Conservation (phyloP, 225 moss, liverwort and hornwort species). For the Bryoerythrophyllum caledonicum region DNA sequence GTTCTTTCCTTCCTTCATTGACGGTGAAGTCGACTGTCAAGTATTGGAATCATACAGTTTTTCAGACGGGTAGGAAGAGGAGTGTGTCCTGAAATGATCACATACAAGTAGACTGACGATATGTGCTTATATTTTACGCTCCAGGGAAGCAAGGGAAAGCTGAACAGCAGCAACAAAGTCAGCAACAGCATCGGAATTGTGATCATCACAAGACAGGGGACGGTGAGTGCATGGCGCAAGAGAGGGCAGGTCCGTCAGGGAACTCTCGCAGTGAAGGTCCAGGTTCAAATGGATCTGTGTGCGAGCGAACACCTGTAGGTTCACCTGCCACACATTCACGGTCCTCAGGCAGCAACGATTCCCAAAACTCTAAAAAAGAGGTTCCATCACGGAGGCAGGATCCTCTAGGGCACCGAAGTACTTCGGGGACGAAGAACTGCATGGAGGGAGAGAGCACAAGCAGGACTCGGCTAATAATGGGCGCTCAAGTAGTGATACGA, state of each 20-base stretch:
- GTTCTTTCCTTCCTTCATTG: too few species aligned
- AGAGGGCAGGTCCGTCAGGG: constrained; percentile 49
- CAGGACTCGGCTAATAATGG: constrained; percentile 35
- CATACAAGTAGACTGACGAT: not conserved
- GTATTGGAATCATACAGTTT: too few species aligned
- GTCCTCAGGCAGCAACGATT: constrained; percentile 35
- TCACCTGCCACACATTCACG: constrained; percentile 43
- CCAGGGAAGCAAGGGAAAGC: constrained; percentile 53
- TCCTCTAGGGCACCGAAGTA: constrained; percentile 46
- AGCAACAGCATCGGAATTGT: constrained; percentile 50
- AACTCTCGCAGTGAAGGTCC: constrained; percentile 45
- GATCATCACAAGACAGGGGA: constrained; percentile 48
- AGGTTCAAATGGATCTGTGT: constrained; percentile 35
- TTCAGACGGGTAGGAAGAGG: not conserved
- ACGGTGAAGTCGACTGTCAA: too few species aligned
- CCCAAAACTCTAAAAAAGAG: constrained; percentile 39
- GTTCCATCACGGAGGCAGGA: constrained; percentile 45
- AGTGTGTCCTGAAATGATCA: not conserved
- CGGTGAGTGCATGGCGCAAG: constrained; percentile 40
- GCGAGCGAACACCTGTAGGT: constrained; percentile 46
- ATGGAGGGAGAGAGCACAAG: constrained; percentile 50
- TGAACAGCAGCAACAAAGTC: constrained; percentile 35
- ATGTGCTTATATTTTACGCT: too few species aligned
- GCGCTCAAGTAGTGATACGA: constrained; percentile 50
- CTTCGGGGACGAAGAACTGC: constrained; percentile 51